These are phyloP conservation scores for Biancaea sappan DNA, from an alignment of 306 rosid species.

Conservation along the genomic window DNA sequence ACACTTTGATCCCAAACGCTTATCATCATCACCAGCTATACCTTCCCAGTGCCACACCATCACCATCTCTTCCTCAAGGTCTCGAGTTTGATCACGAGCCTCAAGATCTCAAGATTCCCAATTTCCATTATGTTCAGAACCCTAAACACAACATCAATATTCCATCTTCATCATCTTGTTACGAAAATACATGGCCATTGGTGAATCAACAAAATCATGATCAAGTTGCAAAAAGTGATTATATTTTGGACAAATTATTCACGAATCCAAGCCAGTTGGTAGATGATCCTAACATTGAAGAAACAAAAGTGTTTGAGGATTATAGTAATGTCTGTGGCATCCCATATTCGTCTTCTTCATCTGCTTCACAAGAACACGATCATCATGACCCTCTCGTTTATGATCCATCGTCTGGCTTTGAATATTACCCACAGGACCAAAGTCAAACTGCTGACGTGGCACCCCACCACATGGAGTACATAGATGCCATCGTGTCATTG, in stretches of 20 bases:
- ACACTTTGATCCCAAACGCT: slow-evolving; percentile 36
- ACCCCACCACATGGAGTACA: slow-evolving; percentile 53
- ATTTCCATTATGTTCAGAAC: slow-evolving; percentile 42
- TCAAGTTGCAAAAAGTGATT: slow-evolving; percentile 35
- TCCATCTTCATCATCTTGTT: slow-evolving; percentile 44
- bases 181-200: slow-evolving; percentile 47
- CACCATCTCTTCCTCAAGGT: slow-evolving; percentile 53
- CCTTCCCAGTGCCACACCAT: slow-evolving; percentile 61
- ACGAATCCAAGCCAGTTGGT: slow-evolving; percentile 34
- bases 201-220: slow-evolving; percentile 47
- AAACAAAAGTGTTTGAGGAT: slow-evolving; percentile 50
- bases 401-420: slow-evolving; percentile 17
- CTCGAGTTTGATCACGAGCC: slow-evolving; percentile 37
- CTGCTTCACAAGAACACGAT: slow-evolving; percentile 46
- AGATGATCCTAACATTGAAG: slow-evolving; percentile 35
- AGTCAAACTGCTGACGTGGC: slow-evolving; percentile 22
- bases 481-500: slow-evolving; percentile 50
- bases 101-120: slow-evolving; percentile 44
- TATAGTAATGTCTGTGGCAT: slow-evolving; percentile 33
- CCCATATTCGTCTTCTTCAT: slow-evolving; percentile 43
- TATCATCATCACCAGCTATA: slow-evolving; percentile 40
- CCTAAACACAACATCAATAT: slow-evolving; percentile 33
- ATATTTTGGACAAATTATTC: slow-evolving; percentile 25
- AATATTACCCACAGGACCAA: slow-evolving; percentile 39
- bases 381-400: slow-evolving; percentile 41